phyloP scores from a whole-genome alignment of 805 yeast genomes.

The Pichia cabralensis region DNA sequence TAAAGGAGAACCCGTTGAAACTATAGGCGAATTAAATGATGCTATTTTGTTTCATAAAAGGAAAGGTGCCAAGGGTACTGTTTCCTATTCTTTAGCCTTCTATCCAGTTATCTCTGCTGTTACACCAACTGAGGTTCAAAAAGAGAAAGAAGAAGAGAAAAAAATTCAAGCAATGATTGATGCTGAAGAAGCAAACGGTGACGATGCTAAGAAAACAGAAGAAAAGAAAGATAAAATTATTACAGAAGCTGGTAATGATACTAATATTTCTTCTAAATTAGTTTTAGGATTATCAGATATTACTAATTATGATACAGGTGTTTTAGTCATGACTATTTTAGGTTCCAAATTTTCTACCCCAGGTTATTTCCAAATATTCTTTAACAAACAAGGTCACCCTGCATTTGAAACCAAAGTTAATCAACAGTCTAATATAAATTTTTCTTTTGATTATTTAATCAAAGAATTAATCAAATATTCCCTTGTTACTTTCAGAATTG shows the following conservation, averaged over 20 bases:
- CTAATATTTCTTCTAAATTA: conserved; percentile 31
- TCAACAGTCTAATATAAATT: conserved; percentile 27
- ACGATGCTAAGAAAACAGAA: conserved; percentile 12
- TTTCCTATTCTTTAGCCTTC: conserved; percentile 68
- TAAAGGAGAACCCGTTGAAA: conserved; percentile 46
- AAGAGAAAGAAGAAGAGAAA: conserved; percentile 31
- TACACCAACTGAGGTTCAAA: conserved; percentile 62
- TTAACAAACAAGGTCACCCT: conserved; percentile 66
- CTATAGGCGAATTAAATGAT: conserved; percentile 45
- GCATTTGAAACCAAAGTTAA: conserved; percentile 47
- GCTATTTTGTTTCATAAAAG: conserved; percentile 55
- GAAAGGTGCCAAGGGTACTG: conserved; percentile 76
- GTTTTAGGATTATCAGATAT: conserved; percentile 52
- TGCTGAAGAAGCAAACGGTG: conserved; percentile 23
- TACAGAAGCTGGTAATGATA: conserved; percentile 5
- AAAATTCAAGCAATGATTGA: conserved; percentile 15
- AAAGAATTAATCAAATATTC: conserved; percentile 70
- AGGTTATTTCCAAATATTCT: conserved; percentile 61
- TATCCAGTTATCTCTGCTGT: conserved; percentile 77
- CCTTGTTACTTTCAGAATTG: conserved; percentile 47
- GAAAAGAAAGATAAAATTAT: conserved; percentile 24
- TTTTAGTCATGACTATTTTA: conserved; percentile 55
- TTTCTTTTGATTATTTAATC: conserved; percentile 64
- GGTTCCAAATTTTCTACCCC: conserved; percentile 50
- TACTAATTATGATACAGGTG: conserved; percentile 57